Base-by-base conservation (phyloP, 306 rosid species). In the Chamaecrista fasciculata region DNA sequence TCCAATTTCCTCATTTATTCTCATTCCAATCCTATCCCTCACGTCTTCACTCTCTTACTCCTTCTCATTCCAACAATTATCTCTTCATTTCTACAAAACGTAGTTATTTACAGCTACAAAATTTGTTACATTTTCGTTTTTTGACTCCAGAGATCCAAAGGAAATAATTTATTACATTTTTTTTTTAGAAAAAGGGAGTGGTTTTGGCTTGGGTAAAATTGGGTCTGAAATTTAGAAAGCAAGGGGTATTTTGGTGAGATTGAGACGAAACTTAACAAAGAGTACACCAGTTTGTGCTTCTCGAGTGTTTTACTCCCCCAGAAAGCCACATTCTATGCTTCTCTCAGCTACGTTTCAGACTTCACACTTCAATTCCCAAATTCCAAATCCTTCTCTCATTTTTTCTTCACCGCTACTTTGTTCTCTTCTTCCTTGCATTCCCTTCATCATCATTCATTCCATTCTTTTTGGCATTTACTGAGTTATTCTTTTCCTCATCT, bases 221-320 rank as follows among this genome's bases (percentile, higher is more conserved):
- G n/a, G 36, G 36, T 33, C 7, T 33, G 7, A 33, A 33, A 33
- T 33, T 33, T 33, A 4, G 6, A 33, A 39, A 18, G 0, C 0
- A 59, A 81, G 82, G 82, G 86, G 34, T 0, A 48, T 20, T 47
- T 14, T 39, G 0, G 80, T 74, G 67, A 66, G 67, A 66, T 37
- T 57, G 1, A 0, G 0, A 0, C 14, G n/a, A n/a, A n/a, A n/a
- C n/a, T n/a, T n/a, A n/a, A n/a, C 0, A 46, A 61, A 57, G 67
- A 69, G 31, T 51, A 34, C 1, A 31, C 26, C 40, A 12, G 33
- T 48, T 58, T 68, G 36, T 62, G 63, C 70, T 62, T 69, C 51
- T 37, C 63, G 14, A 29, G 43, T 70, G 47, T 34, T 16, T 16
- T 52, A 59, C 78, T 59, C 63, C 55, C 31, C 46, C 23, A 25